Evolutionary conservation across 1,284 basidiomycete genomes (phyloP).

Genomic region (Cerrena zonata): DNA sequence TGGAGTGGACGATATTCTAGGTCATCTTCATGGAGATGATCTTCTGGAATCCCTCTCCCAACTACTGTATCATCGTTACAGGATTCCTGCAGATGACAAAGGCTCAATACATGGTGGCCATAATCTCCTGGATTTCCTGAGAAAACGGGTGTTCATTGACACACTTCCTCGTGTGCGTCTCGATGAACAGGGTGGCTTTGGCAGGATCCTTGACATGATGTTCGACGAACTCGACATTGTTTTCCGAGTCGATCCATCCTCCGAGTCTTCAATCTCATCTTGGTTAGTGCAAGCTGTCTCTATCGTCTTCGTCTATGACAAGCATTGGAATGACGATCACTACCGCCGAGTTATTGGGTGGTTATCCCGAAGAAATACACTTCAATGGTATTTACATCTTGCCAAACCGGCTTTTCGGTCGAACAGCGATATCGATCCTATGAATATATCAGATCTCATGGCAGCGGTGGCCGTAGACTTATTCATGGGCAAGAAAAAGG

Average conservation of each 20-base stretch:
- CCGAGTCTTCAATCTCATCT: background rate
- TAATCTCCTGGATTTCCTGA: background rate
- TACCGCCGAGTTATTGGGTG: background rate
- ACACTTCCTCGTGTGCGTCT: background rate
- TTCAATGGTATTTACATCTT: background rate
- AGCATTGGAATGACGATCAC: background rate
- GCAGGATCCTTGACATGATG: background rate
- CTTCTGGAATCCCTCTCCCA: background rate
- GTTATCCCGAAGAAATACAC: background rate
- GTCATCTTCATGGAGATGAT: background rate
- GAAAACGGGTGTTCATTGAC: background rate
- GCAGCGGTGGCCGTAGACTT: too few species aligned
- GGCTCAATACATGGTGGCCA: too few species aligned
- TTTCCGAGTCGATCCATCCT: background rate
- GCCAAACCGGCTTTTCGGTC: background rate
- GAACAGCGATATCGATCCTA: background rate
- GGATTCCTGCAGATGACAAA: too few species aligned
- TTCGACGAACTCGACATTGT: background rate
- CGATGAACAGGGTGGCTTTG: background rate
- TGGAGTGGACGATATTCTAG: background rate
- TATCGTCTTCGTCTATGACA: background rate
- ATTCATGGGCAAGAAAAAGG: too few species aligned
- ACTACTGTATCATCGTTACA: background rate
- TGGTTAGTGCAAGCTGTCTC: background rate
- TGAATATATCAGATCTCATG: background rate